phyloP scores from a whole-genome alignment of 768 basidiomycete species.

The Dentipellis sp. region DNA sequence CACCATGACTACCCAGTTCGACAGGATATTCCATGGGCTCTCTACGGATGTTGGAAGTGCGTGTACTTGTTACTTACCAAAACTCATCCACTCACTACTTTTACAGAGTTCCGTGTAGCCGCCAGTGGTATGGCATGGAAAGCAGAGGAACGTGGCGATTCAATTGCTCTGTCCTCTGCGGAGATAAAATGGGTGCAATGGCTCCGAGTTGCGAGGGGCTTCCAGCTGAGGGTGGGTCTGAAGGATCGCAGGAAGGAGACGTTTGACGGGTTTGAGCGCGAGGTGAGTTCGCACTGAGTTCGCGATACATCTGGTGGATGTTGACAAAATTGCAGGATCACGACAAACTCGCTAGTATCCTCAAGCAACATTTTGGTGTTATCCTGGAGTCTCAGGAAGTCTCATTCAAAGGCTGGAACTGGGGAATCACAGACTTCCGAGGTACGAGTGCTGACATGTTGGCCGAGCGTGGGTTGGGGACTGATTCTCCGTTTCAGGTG shows the following conservation, averaged over 20 bases:
- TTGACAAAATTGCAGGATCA: slow-evolving; percentile 53
- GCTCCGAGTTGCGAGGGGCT: slow-evolving; percentile 87
- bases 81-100: slow-evolving; percentile 4
- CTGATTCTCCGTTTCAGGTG: slow-evolving; percentile 38
- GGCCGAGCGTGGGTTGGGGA: not conserved
- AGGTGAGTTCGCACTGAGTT: slow-evolving; percentile 40
- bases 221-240: slow-evolving; percentile 79
- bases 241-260: slow-evolving; percentile 68
- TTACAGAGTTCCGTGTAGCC: slow-evolving; percentile 78
- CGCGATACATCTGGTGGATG: not conserved
- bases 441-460: slow-evolving; percentile 35
- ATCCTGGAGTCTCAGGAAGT: slow-evolving; percentile 81
- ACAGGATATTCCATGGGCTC: slow-evolving; percentile 72
- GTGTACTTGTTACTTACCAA: slow-evolving; percentile 24
- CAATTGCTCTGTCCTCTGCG: slow-evolving; percentile 51
- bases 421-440: slow-evolving; percentile 93
- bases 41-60: slow-evolving; percentile 72
- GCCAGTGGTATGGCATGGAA: slow-evolving; percentile 93
- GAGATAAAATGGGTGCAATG: slow-evolving; percentile 89
- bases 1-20: slow-evolving; percentile 74
- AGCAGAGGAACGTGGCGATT: slow-evolving; percentile 54
- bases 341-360: slow-evolving; percentile 67
- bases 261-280: slow-evolving; percentile 92
- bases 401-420: slow-evolving; percentile 95
- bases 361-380: slow-evolving; percentile 84